Evolutionary conservation across 805 yeast genomes (phyloP).

Genomic region (Spathaspora hagerdaliae): DNA sequence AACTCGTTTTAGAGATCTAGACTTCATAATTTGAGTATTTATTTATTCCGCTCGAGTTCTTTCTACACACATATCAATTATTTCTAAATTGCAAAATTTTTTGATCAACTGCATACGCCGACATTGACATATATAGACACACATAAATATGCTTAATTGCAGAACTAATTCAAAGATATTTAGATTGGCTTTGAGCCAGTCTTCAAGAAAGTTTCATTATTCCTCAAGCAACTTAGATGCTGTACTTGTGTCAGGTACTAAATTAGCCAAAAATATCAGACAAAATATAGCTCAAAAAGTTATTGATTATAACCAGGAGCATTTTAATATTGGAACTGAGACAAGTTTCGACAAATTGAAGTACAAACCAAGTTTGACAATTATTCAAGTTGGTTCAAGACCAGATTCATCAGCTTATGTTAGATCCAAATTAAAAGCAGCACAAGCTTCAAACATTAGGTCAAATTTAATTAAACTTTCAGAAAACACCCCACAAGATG

Average conservation of each 20-base stretch:
- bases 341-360: conserved; percentile 26
- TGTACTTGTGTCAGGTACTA: conserved; percentile 38
- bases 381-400: conserved; percentile 85
- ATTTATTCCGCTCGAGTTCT: too few species aligned
- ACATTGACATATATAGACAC: too few species aligned
- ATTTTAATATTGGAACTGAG: conserved; percentile 16
- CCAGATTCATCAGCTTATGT: conserved; percentile 93
- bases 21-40: too few species aligned
- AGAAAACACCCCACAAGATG: conserved; percentile 57
- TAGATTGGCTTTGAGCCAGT: neutral
- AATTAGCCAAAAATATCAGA: conserved; percentile 37
- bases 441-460: conserved; percentile 72
- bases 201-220: conserved; percentile 4
- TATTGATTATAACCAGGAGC: conserved; percentile 28
- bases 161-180: neutral
- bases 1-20: too few species aligned
- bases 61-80: too few species aligned
- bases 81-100: too few species aligned
- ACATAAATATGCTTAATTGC: neutral
- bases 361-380: conserved; percentile 74
- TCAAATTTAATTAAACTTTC: conserved; percentile 65
- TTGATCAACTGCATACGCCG: too few species aligned
- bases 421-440: conserved; percentile 86
- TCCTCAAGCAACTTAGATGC: conserved; percentile 21
- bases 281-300: conserved; percentile 37